These are phyloP conservation scores for Chenopodium album DNA, from an alignment of 148 eudicot genomes.

Conservation along the genomic window DNA sequence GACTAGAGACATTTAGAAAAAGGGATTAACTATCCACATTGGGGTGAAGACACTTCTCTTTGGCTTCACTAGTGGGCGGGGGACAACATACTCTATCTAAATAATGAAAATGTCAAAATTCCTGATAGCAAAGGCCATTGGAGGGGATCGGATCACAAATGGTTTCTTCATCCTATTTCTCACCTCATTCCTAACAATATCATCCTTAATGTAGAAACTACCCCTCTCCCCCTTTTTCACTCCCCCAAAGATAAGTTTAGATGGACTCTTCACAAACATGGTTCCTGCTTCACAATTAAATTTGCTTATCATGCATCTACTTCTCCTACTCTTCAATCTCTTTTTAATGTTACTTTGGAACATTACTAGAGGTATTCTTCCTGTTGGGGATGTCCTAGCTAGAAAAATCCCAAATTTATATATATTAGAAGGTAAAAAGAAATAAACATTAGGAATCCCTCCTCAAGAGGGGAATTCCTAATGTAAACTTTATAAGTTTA, in stretches of 20 bases:
- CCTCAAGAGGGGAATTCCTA: too few relatives aligned
- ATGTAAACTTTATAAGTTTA: too few relatives aligned
- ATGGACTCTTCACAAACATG: neutral
- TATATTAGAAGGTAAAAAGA: too few relatives aligned
- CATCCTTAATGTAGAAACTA: rapidly evolving
- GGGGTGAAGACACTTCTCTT: neutral
- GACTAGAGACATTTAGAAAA: neutral
- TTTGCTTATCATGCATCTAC: neutral
- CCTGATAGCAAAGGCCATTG: neutral
- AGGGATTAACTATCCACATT: neutral
- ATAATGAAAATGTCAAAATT: rapidly evolving
- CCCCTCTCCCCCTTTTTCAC: neutral
- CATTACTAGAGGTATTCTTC: neutral
- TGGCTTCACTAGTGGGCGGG: neutral
- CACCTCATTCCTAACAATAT: neutral
- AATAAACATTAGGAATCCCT: too few relatives aligned
- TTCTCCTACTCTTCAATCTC: neutral
- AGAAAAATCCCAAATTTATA: neutral
- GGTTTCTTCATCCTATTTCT: neutral
- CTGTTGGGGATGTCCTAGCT: neutral
- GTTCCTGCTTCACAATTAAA: neutral
- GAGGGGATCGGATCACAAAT: neutral
- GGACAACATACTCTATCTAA: too few relatives aligned
- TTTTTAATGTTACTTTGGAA: neutral
- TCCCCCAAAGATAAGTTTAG: neutral